A percentile compares a stretch with the other conserved stretches of the same genome.
Conservation (phyloP, 1,139 yeast genomes). For the Taphrina deformans region DNA sequence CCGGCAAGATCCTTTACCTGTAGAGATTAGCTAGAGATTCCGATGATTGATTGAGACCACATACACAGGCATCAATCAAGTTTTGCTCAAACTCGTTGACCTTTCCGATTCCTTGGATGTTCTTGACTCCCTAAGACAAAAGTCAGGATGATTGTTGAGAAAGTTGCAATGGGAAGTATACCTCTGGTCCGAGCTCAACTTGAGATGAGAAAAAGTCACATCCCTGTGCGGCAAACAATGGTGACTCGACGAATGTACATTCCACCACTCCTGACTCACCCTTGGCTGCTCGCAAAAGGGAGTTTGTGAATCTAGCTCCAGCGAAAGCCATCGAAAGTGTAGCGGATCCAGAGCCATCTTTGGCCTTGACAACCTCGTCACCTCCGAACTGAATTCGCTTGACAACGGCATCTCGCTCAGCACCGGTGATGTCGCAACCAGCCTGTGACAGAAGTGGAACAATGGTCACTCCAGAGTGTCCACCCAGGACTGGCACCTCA, state of each 20-base stretch:
- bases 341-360: constrained; percentile 98
- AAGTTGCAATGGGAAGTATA: constrained; percentile 7
- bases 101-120: constrained; percentile 67
- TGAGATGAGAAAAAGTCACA: constrained; percentile 92
- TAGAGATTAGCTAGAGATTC: background rate
- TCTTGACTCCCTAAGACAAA: constrained; percentile 68
- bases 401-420: constrained; percentile 66
- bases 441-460: constrained; percentile 88
- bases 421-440: constrained; percentile 53
- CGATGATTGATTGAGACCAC: background rate
- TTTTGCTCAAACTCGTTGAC: constrained; percentile 81
- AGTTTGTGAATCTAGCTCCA: constrained; percentile 60
- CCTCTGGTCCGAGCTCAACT: constrained; percentile 71
- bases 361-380: constrained; percentile 98
- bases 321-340: constrained; percentile 99
- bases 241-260: constrained; percentile 66
- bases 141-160: background rate
- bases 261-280: constrained; percentile 55
- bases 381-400: constrained; percentile 98
- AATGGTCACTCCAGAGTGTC: constrained; percentile 98
- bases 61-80: constrained; percentile 53
- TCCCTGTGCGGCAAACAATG: constrained; percentile 78
- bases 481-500: constrained; percentile 76
- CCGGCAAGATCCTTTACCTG: constrained; percentile 51
- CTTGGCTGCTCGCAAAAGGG: constrained; percentile 57